These are phyloP conservation scores for Phytophthora quininea DNA, from an alignment of 352 stramenopile genomes.

Conservation along the genomic window DNA sequence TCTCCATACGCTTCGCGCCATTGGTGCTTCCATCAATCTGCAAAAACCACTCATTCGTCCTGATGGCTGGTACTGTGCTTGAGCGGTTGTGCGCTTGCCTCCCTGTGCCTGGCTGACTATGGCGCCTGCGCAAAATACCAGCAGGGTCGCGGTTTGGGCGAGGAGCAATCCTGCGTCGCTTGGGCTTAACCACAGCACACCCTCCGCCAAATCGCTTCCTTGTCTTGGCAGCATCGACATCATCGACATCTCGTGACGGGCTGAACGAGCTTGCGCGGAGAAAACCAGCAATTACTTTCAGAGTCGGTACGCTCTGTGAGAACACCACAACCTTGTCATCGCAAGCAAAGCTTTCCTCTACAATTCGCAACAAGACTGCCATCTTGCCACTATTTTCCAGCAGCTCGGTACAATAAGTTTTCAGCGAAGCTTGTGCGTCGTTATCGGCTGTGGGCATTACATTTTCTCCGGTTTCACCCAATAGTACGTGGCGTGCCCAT, in stretches of 20 bases:
- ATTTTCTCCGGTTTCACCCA: constrained; percentile 7
- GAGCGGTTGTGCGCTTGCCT: constrained; percentile 1
- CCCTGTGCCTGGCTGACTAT: constrained; percentile 25
- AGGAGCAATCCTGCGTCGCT: constrained; percentile 33
- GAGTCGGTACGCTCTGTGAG: constrained; percentile 86
- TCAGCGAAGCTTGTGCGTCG: neutral
- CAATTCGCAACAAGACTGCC: constrained; percentile 72
- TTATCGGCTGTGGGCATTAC: neutral
- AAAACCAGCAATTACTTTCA: constrained; percentile 82
- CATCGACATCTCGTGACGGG: constrained; percentile 34
- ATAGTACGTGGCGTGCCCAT: constrained; percentile 65
- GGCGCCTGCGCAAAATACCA: constrained; percentile 59
- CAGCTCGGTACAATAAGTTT: constrained; percentile 51
- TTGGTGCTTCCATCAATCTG: constrained; percentile 83
- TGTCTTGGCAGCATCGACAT: constrained; percentile 22
- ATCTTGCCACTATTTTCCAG: constrained; percentile 85
- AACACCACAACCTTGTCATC: constrained; percentile 90
- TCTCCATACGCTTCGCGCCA: constrained; percentile 84
- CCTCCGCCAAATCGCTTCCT: constrained; percentile 20
- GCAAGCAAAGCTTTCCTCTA: constrained; percentile 72
- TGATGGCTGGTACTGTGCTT: neutral
- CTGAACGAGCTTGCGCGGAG: constrained; percentile 63
- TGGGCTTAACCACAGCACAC: constrained; percentile 26
- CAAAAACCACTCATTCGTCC: constrained; percentile 71
- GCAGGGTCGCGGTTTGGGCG: constrained; percentile 60